Evolutionary conservation across 192 early-diverging fungal genomes (phyloP), one percentile per base, ranked within the genome.

Genomic region (Linnemannia hyalina): DNA sequence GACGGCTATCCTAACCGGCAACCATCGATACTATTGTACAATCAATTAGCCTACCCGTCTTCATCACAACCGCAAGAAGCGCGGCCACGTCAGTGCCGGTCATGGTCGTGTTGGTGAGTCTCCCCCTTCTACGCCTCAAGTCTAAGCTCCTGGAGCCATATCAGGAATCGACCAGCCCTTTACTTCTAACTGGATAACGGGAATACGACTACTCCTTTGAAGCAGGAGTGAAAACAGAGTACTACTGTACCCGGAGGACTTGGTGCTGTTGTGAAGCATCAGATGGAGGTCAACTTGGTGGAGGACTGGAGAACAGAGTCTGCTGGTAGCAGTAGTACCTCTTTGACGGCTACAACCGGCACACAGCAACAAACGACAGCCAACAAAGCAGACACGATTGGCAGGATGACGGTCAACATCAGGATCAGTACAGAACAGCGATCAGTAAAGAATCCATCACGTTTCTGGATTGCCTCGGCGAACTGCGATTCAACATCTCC

Each of bases 11-110:
- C 47, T 42, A 36, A 22, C 60, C 54, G 42, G 23, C 72, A 75
- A 22, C 46, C 70, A 65, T 69, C 41, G 40, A 76, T 65, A 36
- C 38, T 15, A 20, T 22, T 44, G 23, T 32, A 54, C 16, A 10
- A 11, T 26, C 63, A 35, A n/a, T 22, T 88, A 94, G 96, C 94
- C 96, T 88, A 93, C 96, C 92, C 92, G 94, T 90, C 91, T 97
- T 80, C 89, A 92, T 87, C 94, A 96, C 90, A 95, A 96, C 92
- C 93, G 96, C 90, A 99, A 99, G 95, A 94, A 95, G 95, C 95
- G 98, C 89, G 98, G 98, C 87, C 98, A 99, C 95, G 98, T 99
- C 87, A 98, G 97, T 82, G 97, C 97, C 93, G 98, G 98, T 93
- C 98, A 99, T 95, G 98, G 98, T 94, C 97, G 98, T 94, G 94